A percentile compares a stretch with the other conserved stretches of the same genome.
Conservation (phyloP, 805 yeast species). For the Pichia thaimueangensis region DNA sequence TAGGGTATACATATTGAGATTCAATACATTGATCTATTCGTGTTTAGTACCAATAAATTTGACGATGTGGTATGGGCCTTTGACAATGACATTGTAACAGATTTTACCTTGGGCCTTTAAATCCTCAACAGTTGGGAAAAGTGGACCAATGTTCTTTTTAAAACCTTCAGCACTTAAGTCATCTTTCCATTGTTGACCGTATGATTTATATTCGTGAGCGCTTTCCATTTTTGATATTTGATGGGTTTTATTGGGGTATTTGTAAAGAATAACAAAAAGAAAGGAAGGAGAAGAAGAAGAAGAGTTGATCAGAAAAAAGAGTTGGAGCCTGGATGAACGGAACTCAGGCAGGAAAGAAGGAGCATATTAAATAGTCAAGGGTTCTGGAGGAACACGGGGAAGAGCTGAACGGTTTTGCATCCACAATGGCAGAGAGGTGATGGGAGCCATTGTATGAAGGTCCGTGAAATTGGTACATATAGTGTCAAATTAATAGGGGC, state of each 20-base stretch:
- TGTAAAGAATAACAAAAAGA: background rate
- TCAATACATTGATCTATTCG: constrained; percentile 3
- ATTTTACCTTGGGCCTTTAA: constrained; percentile 7
- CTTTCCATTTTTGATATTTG: background rate
- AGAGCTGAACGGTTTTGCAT: too few relatives aligned
- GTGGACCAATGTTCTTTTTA: background rate
- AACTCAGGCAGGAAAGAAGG: too few relatives aligned
- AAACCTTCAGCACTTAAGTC: constrained; percentile 8
- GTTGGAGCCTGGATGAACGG: too few relatives aligned
- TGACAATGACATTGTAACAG: background rate
- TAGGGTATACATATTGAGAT: too few relatives aligned
- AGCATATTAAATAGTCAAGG: background rate
- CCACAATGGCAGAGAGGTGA: too few relatives aligned
- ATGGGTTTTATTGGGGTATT: background rate
- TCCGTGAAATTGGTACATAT: background rate
- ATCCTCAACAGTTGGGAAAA: constrained; percentile 3
- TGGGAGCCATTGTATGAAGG: too few relatives aligned
- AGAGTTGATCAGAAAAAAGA: too few relatives aligned
- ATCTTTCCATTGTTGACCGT: constrained; percentile 9
- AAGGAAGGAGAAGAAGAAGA: background rate
- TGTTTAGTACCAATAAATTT: constrained; percentile 6
- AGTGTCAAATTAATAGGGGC: too few relatives aligned
- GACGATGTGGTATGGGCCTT: constrained; percentile 7
- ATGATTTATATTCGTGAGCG: constrained; percentile 9
- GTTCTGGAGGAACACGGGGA: too few relatives aligned